These are phyloP conservation scores for Pichia rugopelliculosa DNA, from an alignment of 805 yeast genomes.

Conservation along the genomic window DNA sequence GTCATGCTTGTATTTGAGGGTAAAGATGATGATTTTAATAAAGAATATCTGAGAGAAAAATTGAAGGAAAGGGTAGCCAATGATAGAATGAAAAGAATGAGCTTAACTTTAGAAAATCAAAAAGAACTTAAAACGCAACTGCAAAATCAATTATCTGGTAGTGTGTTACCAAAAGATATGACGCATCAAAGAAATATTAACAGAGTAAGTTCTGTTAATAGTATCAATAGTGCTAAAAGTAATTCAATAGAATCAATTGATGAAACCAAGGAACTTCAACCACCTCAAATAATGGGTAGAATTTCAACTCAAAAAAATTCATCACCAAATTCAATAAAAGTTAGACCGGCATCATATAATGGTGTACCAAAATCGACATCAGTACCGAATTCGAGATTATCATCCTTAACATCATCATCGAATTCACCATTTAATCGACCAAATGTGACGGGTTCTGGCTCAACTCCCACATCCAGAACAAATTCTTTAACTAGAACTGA, in stretches of 20 bases:
- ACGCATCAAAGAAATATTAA: neutral
- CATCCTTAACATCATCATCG: constrained; percentile 1
- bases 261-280: neutral
- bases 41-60: constrained; percentile 22
- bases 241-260: neutral
- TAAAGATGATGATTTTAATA: constrained; percentile 37
- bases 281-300: neutral
- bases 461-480: constrained; percentile 1
- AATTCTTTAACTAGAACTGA: constrained; percentile 8
- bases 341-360: neutral
- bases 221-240: neutral
- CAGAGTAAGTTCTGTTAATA: neutral
- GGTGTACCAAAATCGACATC: neutral
- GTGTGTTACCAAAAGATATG: neutral
- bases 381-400: neutral
- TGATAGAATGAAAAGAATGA: constrained; percentile 8
- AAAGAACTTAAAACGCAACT: neutral
- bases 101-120: constrained; percentile 1
- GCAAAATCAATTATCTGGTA: neutral
- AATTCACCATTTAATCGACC: constrained; percentile 2
- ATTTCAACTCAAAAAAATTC: neutral
- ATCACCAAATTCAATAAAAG: neutral
- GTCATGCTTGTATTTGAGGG: constrained; percentile 21
- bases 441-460: neutral
- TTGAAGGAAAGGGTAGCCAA: constrained; percentile 17